Percentiles rank a stretch among this genome's conserved stretches.
These are phyloP conservation scores for Calonectria leucothoes DNA, from an alignment of 2,329 filamentous ascomycete species.

Conservation along the genomic window DNA sequence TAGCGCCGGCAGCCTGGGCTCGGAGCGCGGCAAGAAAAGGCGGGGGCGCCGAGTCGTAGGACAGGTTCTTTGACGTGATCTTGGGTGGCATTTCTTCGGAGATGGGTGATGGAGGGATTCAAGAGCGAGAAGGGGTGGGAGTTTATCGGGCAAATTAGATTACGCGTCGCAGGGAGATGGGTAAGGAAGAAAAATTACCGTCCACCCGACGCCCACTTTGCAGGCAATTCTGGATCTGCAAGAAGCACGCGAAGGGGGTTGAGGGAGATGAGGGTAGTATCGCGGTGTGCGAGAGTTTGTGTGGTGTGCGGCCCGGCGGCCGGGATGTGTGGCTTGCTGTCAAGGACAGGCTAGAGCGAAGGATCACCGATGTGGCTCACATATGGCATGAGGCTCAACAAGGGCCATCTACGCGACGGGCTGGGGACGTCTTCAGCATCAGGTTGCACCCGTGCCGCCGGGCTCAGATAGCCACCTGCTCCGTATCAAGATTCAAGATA, in stretches of 20 bases:
- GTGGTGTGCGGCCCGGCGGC: neutral
- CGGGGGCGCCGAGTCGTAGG: conserved; percentile 70
- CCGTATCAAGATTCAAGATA: neutral
- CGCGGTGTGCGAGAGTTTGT: conserved; percentile 5
- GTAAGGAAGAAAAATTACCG: neutral
- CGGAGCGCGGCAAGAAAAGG: conserved; percentile 70
- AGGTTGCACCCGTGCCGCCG: neutral
- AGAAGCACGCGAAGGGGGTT: neutral
- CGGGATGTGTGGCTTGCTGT: conserved; percentile 6
- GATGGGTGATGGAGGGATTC: neutral
- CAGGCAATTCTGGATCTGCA: neutral
- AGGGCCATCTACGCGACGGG: neutral
- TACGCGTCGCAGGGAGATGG: conserved; percentile 2
- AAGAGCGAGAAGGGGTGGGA: neutral
- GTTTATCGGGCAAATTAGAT: conserved; percentile 19
- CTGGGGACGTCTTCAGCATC: neutral
- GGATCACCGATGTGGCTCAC: conserved; percentile 1
- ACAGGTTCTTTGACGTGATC: conserved; percentile 78
- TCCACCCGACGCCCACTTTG: conserved; percentile 10
- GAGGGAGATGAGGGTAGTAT: conserved; percentile 6
- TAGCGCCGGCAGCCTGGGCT: conserved; percentile 61
- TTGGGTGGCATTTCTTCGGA: conserved; percentile 61
- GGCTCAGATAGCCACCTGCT: neutral
- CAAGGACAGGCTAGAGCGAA: neutral
- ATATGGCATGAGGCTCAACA: conserved; percentile 1